Evolutionary conservation across 768 basidiomycete genomes (phyloP).

Genomic region (Pulveroboletus sp.): DNA sequence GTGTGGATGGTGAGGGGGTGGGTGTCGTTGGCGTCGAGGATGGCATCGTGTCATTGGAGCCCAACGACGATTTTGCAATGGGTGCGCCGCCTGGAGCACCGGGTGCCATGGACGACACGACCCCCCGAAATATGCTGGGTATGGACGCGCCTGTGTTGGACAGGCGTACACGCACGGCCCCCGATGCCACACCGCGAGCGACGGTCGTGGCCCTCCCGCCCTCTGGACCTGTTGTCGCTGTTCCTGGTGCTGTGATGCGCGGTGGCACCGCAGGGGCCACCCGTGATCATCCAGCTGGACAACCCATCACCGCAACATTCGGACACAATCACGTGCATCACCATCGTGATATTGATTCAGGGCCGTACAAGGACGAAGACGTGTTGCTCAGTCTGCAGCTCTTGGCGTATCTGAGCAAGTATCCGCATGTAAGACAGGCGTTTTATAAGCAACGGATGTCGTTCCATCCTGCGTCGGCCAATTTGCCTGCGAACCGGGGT

Average conservation of each 20-base stretch:
- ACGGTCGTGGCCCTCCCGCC: slow-evolving; percentile 54
- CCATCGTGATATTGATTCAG: slow-evolving; percentile 41
- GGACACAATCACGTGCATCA: slow-evolving; percentile 36
- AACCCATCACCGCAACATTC: slow-evolving; percentile 20
- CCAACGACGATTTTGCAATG: slow-evolving; percentile 88
- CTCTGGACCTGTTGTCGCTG: slow-evolving; percentile 13
- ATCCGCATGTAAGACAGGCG: slow-evolving; percentile 93
- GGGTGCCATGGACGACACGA: slow-evolving; percentile 57
- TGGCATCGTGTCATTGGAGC: slow-evolving; percentile 71
- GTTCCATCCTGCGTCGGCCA: slow-evolving; percentile 75
- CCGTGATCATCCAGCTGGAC: slow-evolving; percentile 18
- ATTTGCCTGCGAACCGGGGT: slow-evolving; percentile 32
- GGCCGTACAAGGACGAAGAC: slow-evolving; percentile 92
- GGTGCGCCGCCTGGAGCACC: slow-evolving; percentile 91
- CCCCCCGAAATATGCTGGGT: slow-evolving; percentile 27
- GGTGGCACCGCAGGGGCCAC: slow-evolving; percentile 8
- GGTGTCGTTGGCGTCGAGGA: slow-evolving; percentile 57
- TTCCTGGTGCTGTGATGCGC: slow-evolving; percentile 15
- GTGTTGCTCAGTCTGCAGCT: slow-evolving; percentile 89
- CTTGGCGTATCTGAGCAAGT: slow-evolving; percentile 94
- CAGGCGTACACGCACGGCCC: slow-evolving; percentile 39
- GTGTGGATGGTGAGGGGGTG: slow-evolving; percentile 42
- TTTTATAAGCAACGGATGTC: slow-evolving; percentile 87
- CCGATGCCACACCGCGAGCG: slow-evolving; percentile 65
- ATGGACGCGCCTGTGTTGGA: slow-evolving; percentile 26